Percentiles rank a stretch among this genome's conserved stretches.
These are phyloP conservation scores for Coleophoma cylindrospora DNA, from an alignment of 2,329 filamentous ascomycete species.

Conservation along the genomic window DNA sequence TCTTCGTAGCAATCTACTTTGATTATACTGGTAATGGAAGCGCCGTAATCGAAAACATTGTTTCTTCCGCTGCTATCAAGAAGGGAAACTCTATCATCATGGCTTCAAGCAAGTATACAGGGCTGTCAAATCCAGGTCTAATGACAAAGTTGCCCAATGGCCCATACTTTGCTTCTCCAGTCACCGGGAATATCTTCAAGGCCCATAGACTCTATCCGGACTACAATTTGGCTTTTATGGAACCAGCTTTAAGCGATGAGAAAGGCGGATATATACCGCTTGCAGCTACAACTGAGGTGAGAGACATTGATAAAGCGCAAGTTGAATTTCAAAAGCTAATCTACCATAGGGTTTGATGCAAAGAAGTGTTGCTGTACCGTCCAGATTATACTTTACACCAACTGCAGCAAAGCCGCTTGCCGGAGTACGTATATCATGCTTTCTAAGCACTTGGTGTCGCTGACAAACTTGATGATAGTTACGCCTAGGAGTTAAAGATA, in stretches of 20 bases:
- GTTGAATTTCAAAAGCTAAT: too few relatives aligned
- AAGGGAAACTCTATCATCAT: too few relatives aligned
- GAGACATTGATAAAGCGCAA: conserved; percentile 20
- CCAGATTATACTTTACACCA: not conserved
- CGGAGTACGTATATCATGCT: conserved; percentile 25
- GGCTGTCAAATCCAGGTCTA: too few relatives aligned
- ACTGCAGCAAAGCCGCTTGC: conserved; percentile 40
- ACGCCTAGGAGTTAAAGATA: conserved; percentile 56
- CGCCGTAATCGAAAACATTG: not conserved
- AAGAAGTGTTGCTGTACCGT: not conserved
- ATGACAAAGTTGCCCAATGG: not conserved
- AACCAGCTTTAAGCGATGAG: not conserved
- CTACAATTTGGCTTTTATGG: not conserved
- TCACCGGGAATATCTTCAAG: not conserved
- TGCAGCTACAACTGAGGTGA: conserved; percentile 20
- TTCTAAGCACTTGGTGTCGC: too few relatives aligned
- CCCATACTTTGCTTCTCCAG: not conserved
- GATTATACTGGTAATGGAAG: not conserved
- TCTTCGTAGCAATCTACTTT: not conserved
- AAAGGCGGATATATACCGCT: not conserved
- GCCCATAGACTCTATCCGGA: not conserved
- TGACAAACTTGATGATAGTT: conserved; percentile 21
- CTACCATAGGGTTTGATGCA: not conserved
- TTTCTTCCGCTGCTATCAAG: too few relatives aligned
- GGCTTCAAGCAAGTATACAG: too few relatives aligned